Conservation (phyloP, 2,329 filamentous ascomycete genomes). For the Penicillium crustosum region DNA sequence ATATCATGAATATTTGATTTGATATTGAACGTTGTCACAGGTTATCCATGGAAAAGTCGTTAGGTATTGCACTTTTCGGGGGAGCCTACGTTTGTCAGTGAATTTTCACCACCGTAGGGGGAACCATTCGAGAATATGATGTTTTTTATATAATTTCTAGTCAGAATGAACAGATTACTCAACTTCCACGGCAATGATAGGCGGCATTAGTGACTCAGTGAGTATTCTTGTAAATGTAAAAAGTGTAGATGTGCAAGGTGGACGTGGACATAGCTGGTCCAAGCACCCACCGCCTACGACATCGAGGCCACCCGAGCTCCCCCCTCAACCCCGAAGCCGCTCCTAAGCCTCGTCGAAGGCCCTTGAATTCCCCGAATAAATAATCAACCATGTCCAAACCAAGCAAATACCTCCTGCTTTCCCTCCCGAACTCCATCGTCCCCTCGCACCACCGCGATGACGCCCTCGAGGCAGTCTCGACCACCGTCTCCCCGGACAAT, state of each 20-base stretch:
- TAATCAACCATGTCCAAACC: slow-evolving; percentile 43
- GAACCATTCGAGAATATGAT: background rate
- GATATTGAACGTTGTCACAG: background rate
- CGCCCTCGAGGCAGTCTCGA: slow-evolving; percentile 72
- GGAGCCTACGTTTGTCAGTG: background rate
- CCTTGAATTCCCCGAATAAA: background rate
- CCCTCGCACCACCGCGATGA: slow-evolving; percentile 77
- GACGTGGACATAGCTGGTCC: slow-evolving; percentile 10
- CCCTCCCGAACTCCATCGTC: slow-evolving; percentile 83
- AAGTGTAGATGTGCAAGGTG: background rate
- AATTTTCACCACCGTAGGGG: background rate
- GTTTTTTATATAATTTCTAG: background rate
- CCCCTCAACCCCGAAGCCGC: slow-evolving; percentile 11
- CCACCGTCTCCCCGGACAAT: slow-evolving; percentile 71
- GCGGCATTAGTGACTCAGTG: too few species aligned
- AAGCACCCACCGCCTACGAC: slow-evolving; percentile 30
- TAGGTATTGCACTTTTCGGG: background rate
- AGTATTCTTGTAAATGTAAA: background rate
- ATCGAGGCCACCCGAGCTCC: slow-evolving; percentile 25
- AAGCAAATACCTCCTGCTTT: slow-evolving; percentile 79
- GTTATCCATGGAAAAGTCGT: background rate
- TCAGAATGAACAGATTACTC: background rate
- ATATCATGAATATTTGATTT: slow-evolving; percentile 1
- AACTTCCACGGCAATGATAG: background rate
- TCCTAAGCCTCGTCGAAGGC: slow-evolving; percentile 17